Conservation (phyloP, 2,329 filamentous ascomycete species). For the Immersiporthe knoxdaviesiana region DNA sequence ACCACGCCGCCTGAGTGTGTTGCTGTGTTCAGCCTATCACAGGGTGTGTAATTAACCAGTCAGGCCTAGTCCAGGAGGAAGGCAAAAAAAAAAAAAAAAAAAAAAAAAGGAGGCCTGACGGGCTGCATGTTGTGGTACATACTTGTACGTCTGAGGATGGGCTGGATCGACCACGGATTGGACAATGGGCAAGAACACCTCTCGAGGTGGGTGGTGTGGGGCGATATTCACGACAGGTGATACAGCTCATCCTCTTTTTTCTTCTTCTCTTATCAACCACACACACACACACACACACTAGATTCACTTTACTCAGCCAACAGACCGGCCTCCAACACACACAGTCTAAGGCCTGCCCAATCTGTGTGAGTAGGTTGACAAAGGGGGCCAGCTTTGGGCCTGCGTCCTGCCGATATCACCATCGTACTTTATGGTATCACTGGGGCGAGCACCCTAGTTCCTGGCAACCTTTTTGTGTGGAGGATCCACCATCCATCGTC, state of each 20-base stretch:
- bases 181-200: not conserved
- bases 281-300: not conserved
- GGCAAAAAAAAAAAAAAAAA: not conserved
- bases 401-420: constrained; percentile 16
- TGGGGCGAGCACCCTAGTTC: constrained; percentile 2
- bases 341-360: not conserved
- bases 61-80: not conserved
- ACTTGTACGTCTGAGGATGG: not conserved
- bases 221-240: not conserved
- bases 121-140: not conserved
- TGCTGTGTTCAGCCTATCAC: not conserved
- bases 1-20: not conserved
- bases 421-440: not conserved
- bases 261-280: not conserved
- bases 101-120: not conserved
- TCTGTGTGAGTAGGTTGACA: constrained; percentile 3
- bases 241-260: not conserved
- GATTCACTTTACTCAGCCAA: not conserved
- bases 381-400: constrained; percentile 2
- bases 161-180: not conserved
- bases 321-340: constrained; percentile 4
- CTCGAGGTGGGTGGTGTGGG: too few relatives aligned
- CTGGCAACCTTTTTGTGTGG: not conserved
- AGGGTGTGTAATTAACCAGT: not conserved
- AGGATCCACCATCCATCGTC: not conserved